Evolutionary conservation across 495 filamentous ascomycete genomes (phyloP), one percentile per base, ranked within the genome.

Genomic region (Sabuloglossum arenarium): DNA sequence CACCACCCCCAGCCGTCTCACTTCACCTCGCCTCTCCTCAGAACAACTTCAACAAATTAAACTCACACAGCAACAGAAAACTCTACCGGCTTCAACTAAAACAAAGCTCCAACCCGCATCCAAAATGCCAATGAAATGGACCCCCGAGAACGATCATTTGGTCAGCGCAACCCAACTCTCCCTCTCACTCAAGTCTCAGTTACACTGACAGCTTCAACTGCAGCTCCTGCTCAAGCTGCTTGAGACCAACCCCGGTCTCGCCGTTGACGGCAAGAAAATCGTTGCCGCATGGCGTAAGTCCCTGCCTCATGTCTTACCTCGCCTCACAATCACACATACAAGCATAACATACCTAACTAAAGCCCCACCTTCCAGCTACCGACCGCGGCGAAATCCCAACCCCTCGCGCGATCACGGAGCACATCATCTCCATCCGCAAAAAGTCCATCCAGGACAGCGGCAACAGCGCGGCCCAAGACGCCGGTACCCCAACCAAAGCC

Each of bases 211-310:
- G 3, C 6, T 29, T 39, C 37, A 21, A 10, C 57, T n/a, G 14
- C 54, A 74, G 73, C 69, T 76, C 14, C 62, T 76, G 0, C 56
- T 73, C 0, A 76, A 72, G 37, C 70, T 75, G 53, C 58, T 76
- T 5, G 68, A 74, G 50, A 72, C 69, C 5, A 70, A 70, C 21
- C 27, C 52, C 3, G 60, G 69, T 0, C 28, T 76, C 8, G 61
- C 42, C 8, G 63, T 72, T n/a, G 68, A 75, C 56, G 61, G 61
- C 19, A 66, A 65, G 21, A 64, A 62, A 9, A 66, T 75, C 14
- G 66, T 71, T 11, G 66, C 60, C 3, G 64, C 66, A 23, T 76
- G 73, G 73, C 69, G 71, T 73, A 70, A 65, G 71, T 66, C 23
- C 21, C n/a, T n/a, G n/a, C n/a, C n/a, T n/a, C 28, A 25, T 32